phyloP scores from a whole-genome alignment of 345 rosid genomes.

The Limnanthes douglasii region DNA sequence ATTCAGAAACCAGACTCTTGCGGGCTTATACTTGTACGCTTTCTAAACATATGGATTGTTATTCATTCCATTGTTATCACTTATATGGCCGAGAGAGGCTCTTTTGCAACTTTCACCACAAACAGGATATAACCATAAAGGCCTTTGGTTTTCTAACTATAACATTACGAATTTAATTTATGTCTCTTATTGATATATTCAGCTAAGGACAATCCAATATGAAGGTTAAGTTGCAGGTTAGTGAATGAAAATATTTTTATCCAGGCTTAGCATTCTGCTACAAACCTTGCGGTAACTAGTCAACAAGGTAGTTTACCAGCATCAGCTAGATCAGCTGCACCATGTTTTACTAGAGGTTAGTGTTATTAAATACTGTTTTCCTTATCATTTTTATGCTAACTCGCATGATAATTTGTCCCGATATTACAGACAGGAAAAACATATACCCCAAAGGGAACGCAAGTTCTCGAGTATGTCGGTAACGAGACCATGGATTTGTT shows the following conservation, averaged over 20 bases:
- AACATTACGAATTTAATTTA: no score
- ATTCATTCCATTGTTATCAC: no score
- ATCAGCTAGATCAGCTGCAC: constrained; percentile 58
- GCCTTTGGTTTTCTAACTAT: background rate
- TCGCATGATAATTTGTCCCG: constrained; percentile 7
- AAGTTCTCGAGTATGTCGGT: constrained; percentile 90
- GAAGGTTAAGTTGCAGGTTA: constrained; percentile 1
- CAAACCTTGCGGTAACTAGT: constrained; percentile 41
- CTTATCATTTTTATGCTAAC: constrained; percentile 1
- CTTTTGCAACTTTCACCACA: background rate
- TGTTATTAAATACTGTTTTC: constrained; percentile 6
- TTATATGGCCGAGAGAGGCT: no score
- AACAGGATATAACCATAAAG: background rate
- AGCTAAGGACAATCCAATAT: background rate
- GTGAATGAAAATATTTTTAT: constrained; percentile 4
- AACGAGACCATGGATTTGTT: constrained; percentile 93
- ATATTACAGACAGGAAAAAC: constrained; percentile 75
- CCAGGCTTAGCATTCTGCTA: constrained; percentile 73
- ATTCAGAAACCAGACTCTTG: no score
- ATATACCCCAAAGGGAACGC: constrained; percentile 85
- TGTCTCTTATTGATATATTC: no score
- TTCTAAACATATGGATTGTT: no score
- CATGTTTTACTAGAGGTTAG: constrained; percentile 81
- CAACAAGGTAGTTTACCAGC: constrained; percentile 48
- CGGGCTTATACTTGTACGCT: no score